Conservation (phyloP, 345 rosid species). For the Lumnitzera littorea region DNA sequence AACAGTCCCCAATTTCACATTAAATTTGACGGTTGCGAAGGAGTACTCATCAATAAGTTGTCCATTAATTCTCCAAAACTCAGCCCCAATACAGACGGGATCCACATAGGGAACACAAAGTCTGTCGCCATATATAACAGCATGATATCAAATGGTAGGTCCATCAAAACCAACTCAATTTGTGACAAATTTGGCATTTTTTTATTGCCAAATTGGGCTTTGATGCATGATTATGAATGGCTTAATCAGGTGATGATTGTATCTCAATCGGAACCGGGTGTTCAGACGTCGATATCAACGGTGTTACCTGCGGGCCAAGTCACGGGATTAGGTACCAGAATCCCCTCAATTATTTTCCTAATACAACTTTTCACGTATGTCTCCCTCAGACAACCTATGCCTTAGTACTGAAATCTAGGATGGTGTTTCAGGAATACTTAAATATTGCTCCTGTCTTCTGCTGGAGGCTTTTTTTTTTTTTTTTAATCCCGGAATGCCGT, state of each 20-base stretch:
- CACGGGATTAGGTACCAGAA: conserved; percentile 75
- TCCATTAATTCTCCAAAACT: conserved; percentile 82
- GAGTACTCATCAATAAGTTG: conserved; percentile 54
- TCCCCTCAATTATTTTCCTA: not conserved
- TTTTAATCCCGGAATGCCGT: too few relatives aligned
- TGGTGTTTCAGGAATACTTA: conserved; percentile 1
- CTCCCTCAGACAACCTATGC: not conserved
- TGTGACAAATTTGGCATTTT: not conserved
- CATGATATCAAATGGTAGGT: conserved; percentile 69
- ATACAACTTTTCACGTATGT: not conserved
- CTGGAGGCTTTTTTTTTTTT: too few relatives aligned
- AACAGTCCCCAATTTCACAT: conserved; percentile 94
- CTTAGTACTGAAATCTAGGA: not conserved
- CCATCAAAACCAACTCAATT: not conserved
- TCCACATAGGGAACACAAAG: conserved; percentile 75
- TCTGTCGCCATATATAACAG: conserved; percentile 73
- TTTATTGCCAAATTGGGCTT: not conserved
- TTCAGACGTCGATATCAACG: conserved; percentile 55
- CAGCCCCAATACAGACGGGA: conserved; percentile 93
- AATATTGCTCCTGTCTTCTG: not conserved
- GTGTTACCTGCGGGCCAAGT: conserved; percentile 81
- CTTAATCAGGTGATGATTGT: conserved; percentile 70
- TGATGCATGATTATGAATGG: not conserved
- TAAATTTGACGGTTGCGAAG: conserved; percentile 95
- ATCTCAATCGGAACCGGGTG: conserved; percentile 83